A percentile compares a stretch with the other conserved stretches of the same genome.
phyloP scores from a whole-genome alignment of 257 asterid species.

The Plantago elongata region DNA sequence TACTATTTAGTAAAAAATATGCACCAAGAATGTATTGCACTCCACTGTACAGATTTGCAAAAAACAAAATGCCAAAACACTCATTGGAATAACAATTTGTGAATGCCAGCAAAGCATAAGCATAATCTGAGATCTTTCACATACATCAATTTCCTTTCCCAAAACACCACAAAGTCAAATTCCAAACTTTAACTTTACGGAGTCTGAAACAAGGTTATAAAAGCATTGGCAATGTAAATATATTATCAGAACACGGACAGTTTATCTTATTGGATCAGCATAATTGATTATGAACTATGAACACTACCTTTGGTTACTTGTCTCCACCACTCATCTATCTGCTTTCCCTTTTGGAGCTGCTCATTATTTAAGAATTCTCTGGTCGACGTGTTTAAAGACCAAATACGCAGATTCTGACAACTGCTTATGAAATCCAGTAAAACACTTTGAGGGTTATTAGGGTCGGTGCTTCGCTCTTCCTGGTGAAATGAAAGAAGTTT shows the following conservation, averaged over 20 bases:
- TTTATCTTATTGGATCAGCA: neutral
- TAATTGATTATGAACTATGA: neutral
- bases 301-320: slow-evolving; percentile 87
- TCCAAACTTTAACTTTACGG: no score
- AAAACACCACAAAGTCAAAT: no score
- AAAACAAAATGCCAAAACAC: no score
- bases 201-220: no score
- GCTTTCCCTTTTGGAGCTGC: slow-evolving; percentile 98
- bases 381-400: slow-evolving; percentile 81
- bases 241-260: neutral
- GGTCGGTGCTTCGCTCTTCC: slow-evolving; percentile 82
- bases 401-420: slow-evolving; percentile 94
- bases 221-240: neutral
- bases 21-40: no score
- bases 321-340: slow-evolving; percentile 99
- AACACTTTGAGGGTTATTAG: slow-evolving; percentile 82
- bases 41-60: no score
- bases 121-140: no score
- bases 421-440: slow-evolving; percentile 96
- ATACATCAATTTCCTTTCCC: no score
- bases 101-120: no score
- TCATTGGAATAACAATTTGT: no score
- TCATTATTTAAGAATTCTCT: slow-evolving; percentile 89
- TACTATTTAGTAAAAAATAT: no score
- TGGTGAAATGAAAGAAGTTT: slow-evolving; percentile 91